Evolutionary conservation across 1,284 basidiomycete species (phyloP), one percentile per base, ranked within the genome.

Genomic region (Trametes sp.): DNA sequence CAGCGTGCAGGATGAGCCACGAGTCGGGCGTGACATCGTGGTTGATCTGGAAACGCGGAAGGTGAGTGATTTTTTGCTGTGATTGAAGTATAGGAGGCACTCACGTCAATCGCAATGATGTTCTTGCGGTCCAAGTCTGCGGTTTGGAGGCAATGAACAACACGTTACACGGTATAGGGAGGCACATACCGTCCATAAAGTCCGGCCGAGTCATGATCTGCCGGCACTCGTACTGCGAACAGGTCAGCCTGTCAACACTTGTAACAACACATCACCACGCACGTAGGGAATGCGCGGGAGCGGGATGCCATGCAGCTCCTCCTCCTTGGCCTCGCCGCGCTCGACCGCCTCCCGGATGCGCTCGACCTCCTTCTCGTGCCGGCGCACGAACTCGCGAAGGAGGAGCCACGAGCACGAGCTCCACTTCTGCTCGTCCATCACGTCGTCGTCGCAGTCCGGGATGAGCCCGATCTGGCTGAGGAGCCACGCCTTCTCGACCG

Each of bases 371-470:
- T 86, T 82, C 54, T 81, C 75, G 52, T 84, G 78, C 57, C 82
- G 70, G 70, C 84, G 84, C 48, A 90, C 90, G 74, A 92, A 90
- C 74, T 90, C 87, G 35, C 80, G 83, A 9, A 92, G 77, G 3
- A 92, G 81, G 9, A 93, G 78, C 90, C 91, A 94, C 14, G 90
- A 89, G 69, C 90, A 91, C 44, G 87, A 87, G 69, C 86, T 88
- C 87, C 88, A 93, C 86, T 93, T 93, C 87, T 95, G 84, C 77
- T 92, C 90, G 73, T 90, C 88, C 91, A 93, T 92, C 49, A 94
- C 92, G 76, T 95, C 92, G 77, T 94, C 93, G 73, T 94, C 93
- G 72, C 87, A 88, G 71, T 95, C 92, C 8, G 85, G 84, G 51
- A 86, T 85, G 69, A 81, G 75, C 71, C 91, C 92, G 55, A 94